A percentile compares a stretch with the other conserved stretches of the same genome.
phyloP scores from a whole-genome alignment of 23 red algal genomes.

The Pyropia yezoensis region DNA sequence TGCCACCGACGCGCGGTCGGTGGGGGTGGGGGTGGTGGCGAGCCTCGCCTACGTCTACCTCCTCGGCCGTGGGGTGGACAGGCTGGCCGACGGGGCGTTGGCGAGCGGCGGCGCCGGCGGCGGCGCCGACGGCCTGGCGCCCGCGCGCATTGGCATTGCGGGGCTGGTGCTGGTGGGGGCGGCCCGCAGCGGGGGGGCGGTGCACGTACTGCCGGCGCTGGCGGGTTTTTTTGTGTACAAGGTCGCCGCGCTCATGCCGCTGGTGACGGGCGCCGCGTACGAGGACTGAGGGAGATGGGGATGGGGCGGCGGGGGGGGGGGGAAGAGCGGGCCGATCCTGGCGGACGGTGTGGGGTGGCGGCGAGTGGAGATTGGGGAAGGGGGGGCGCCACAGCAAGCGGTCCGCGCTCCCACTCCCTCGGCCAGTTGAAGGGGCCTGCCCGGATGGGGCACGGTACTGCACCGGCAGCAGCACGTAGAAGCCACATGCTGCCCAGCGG shows the following conservation, averaged over 20 bases:
- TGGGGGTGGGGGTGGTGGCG: constrained; percentile 28
- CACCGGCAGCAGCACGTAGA: too few relatives aligned
- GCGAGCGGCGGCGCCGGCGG: neutral
- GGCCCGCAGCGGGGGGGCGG: constrained; percentile 21
- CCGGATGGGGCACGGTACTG: too few relatives aligned
- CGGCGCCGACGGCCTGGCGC: constrained; percentile 20
- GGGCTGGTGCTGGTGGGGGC: constrained; percentile 25
- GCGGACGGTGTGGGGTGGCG: neutral
- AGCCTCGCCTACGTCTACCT: constrained; percentile 58
- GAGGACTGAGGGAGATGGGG: constrained; percentile 14
- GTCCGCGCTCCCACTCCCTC: too few relatives aligned
- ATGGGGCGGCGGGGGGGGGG: constrained; percentile 1
- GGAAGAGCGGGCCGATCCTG: constrained; percentile 1
- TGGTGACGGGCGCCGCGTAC: constrained; percentile 43
- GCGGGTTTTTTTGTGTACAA: constrained; percentile 80
- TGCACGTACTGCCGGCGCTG: constrained; percentile 62
- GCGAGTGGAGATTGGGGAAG: neutral
- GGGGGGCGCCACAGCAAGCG: neutral
- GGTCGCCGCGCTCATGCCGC: constrained; percentile 48
- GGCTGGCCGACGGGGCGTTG: constrained; percentile 21
- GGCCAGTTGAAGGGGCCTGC: too few relatives aligned
- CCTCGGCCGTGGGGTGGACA: constrained; percentile 49
- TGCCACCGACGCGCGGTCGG: constrained; percentile 25
- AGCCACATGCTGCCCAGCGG: too few relatives aligned
- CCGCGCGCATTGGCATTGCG: constrained; percentile 45